Evolutionary conservation across 2,329 filamentous ascomycete genomes (phyloP).

Genomic region (Ustilaginoidea virens): DNA sequence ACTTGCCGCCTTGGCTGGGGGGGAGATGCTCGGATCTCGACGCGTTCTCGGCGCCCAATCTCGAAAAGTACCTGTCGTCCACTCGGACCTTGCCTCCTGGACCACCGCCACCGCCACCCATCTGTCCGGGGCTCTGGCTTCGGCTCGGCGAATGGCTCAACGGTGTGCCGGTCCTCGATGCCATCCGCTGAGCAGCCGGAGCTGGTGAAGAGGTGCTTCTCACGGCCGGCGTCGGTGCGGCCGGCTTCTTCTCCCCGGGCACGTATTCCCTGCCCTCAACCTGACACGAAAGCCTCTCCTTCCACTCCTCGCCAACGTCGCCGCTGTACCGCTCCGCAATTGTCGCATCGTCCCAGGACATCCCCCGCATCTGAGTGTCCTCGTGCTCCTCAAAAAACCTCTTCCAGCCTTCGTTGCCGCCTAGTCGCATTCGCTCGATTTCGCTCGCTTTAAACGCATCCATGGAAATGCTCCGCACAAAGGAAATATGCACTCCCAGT

Average conservation of each 20-base stretch:
- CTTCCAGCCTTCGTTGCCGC: conserved; percentile 79
- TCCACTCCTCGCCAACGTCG: conserved; percentile 88
- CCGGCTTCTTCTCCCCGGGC: conserved; percentile 45
- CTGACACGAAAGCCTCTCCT: conserved; percentile 74
- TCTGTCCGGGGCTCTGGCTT: conserved; percentile 20
- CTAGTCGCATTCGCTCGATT: conserved; percentile 83
- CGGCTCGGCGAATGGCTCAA: conserved; percentile 23
- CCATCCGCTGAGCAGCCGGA: conserved; percentile 18
- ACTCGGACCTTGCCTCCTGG: conserved; percentile 39
- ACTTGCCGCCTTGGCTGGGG: conserved; percentile 87
- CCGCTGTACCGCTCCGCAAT: conserved; percentile 84
- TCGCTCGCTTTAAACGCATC: conserved; percentile 92
- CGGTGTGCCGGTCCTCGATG: conserved; percentile 24
- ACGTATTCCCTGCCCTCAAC: conserved; percentile 82
- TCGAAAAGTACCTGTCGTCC: conserved; percentile 82
- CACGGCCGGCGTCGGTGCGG: conserved; percentile 9
- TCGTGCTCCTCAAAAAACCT: conserved; percentile 68
- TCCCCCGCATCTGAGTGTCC: conserved; percentile 48
- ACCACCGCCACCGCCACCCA: conserved; percentile 4
- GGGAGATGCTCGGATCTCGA: conserved; percentile 56
- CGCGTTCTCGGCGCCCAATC: conserved; percentile 71
- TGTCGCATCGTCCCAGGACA: conserved; percentile 71
- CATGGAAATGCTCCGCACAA: conserved; percentile 96
- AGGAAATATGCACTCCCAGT: conserved; percentile 94
- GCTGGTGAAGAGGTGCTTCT: conserved; percentile 14